Percentiles rank a stretch among this genome's conserved stretches.
phyloP scores from a whole-genome alignment of 208 protist genomes.

The Leishmania braziliensis region DNA sequence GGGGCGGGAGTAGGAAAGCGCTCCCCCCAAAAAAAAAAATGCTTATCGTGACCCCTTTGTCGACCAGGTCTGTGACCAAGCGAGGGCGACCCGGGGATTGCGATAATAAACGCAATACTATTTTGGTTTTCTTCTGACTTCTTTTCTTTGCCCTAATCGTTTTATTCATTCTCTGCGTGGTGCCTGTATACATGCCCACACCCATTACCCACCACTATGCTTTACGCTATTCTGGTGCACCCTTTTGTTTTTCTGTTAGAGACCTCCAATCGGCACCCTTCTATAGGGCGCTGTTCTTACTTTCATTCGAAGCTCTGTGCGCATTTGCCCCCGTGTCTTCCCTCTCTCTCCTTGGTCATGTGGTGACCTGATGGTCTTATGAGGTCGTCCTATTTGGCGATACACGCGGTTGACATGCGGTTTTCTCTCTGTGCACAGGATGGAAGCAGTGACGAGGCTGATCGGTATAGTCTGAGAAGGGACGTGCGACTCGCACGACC shows the following conservation, averaged over 20 bases:
- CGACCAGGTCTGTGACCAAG: not conserved
- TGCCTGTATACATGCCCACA: not conserved
- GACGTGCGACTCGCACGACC: not conserved
- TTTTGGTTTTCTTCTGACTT: not conserved
- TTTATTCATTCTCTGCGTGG: no score
- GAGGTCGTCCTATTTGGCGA: not conserved
- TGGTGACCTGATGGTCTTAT: not conserved
- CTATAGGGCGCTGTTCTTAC: not conserved
- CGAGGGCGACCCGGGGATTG: not conserved
- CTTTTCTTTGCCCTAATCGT: not conserved
- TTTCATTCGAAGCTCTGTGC: not conserved
- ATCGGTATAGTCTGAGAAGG: not conserved
- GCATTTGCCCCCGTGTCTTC: not conserved
- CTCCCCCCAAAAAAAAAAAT: not conserved
- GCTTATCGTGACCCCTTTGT: not conserved
- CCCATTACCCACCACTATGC: not conserved
- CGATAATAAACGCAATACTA: not conserved
- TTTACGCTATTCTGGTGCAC: not conserved
- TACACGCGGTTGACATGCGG: not conserved
- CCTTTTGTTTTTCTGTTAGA: not conserved
- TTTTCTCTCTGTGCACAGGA: not conserved
- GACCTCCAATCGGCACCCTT: no score
- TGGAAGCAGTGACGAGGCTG: not conserved
- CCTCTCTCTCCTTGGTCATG: not conserved
- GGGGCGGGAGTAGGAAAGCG: not conserved